A percentile compares a stretch with the other conserved stretches of the same genome.
Evolutionary conservation across 331 rosid genomes (phyloP).

Genomic region (Arachis monticola): DNA sequence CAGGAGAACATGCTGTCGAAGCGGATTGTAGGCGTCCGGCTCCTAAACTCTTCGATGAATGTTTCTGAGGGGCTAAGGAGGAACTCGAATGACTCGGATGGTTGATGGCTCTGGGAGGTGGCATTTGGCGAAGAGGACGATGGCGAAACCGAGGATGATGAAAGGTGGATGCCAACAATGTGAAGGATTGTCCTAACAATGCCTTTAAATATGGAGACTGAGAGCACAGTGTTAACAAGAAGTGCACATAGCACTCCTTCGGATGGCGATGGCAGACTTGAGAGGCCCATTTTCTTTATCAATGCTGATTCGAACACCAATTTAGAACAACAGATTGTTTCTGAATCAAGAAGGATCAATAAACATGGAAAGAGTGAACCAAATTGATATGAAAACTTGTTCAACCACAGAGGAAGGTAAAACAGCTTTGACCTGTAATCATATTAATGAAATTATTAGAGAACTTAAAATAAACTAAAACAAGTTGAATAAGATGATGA

Average conservation of each 20-base stretch:
- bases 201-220: constrained; percentile 80
- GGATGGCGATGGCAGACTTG: constrained; percentile 93
- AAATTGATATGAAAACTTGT: constrained; percentile 14
- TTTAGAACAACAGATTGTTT: background rate
- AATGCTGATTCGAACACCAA: constrained; percentile 29
- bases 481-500: background rate
- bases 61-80: constrained; percentile 48
- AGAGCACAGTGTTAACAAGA: constrained; percentile 73
- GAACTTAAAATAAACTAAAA: constrained; percentile 1
- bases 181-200: constrained; percentile 74
- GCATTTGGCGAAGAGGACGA: constrained; percentile 49
- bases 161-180: constrained; percentile 63
- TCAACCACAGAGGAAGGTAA: background rate
- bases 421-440: constrained; percentile 47
- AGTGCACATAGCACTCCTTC: constrained; percentile 81
- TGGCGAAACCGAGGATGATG: constrained; percentile 50
- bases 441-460: constrained; percentile 46
- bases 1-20: constrained; percentile 52
- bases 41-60: constrained; percentile 65
- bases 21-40: constrained; percentile 56
- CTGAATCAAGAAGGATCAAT: constrained; percentile 33
- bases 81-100: constrained; percentile 55
- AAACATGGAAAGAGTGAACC: constrained; percentile 35
- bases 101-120: constrained; percentile 33
- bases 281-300: constrained; percentile 77